These are phyloP conservation scores for Sphaerosporella brunnea DNA, from an alignment of 495 filamentous ascomycete genomes.

Conservation along the genomic window DNA sequence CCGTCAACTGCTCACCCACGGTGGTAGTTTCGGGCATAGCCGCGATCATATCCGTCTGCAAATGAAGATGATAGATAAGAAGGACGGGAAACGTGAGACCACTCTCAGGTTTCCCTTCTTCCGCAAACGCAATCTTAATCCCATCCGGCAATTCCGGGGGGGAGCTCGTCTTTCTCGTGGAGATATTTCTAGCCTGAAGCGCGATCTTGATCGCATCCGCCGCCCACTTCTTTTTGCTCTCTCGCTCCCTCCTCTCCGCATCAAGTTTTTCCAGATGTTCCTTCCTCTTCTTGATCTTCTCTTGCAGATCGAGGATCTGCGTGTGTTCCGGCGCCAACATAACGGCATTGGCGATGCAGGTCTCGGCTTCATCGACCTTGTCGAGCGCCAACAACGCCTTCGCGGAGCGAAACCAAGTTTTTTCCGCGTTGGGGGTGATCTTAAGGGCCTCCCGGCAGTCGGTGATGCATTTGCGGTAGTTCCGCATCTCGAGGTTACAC, in stretches of 20 bases:
- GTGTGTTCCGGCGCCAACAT: conserved; percentile 43
- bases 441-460: conserved; percentile 69
- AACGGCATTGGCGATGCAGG: conserved; percentile 54
- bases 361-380: conserved; percentile 55
- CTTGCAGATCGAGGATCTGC: conserved; percentile 10
- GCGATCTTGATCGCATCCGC: conserved; percentile 46
- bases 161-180: conserved; percentile 43
- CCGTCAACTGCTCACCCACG: conserved; percentile 53
- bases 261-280: conserved; percentile 29
- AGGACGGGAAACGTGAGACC: conserved; percentile 58
- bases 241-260: conserved; percentile 31
- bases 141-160: conserved; percentile 73
- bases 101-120: conserved; percentile 53
- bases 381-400: conserved; percentile 56
- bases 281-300: conserved; percentile 38
- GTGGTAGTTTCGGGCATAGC: conserved; percentile 53
- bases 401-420: conserved; percentile 73
- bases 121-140: conserved; percentile 41
- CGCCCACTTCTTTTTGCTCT: conserved; percentile 34
- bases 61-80: conserved; percentile 56
- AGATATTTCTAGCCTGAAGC: conserved; percentile 55
- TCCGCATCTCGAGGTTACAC: conserved; percentile 65
- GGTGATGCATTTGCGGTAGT: conserved; percentile 64
- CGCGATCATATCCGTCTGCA: conserved; percentile 81
- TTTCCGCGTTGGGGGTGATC: conserved; percentile 60